Percentiles rank a stretch among this genome's conserved stretches.
phyloP scores from a whole-genome alignment of 2,329 filamentous ascomycete genomes.

The Penicillium sp. region DNA sequence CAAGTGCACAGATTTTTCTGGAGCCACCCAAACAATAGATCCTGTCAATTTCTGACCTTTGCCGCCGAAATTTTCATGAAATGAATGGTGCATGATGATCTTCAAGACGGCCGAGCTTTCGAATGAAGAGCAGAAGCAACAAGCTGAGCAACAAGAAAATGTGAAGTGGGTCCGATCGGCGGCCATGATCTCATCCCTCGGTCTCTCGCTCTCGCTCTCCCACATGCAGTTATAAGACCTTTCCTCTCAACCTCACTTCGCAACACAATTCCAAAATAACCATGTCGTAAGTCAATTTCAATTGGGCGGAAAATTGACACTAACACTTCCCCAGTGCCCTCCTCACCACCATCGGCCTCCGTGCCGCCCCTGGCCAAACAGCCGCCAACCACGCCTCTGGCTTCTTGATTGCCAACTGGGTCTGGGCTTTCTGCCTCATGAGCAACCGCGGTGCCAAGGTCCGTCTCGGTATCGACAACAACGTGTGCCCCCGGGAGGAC shows the following conservation, averaged over 20 bases:
- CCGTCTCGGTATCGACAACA: conserved; percentile 39
- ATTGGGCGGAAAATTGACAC: not conserved
- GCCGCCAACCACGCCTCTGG: conserved; percentile 30
- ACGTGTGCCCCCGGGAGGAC: conserved; percentile 42
- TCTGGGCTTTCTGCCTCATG: conserved; percentile 35
- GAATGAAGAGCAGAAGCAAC: no score
- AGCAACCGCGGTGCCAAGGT: not conserved
- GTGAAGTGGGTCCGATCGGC: not conserved
- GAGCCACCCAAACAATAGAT: no score
- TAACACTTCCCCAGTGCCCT: conserved; percentile 30
- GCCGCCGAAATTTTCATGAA: no score
- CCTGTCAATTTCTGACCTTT: no score
- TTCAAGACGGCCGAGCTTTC: no score
- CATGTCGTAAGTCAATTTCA: not conserved
- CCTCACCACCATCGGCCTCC: conserved; percentile 27
- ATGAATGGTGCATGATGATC: no score
- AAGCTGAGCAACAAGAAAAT: no score
- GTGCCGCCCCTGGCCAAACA: conserved; percentile 15
- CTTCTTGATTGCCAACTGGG: conserved; percentile 44
- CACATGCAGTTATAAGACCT: not conserved
- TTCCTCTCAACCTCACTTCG: not conserved
- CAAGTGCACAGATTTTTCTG: no score
- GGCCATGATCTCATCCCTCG: not conserved
- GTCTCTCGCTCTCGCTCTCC: not conserved
- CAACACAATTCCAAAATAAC: not conserved